These are phyloP conservation scores for Hyphopichia fennica DNA, from an alignment of 1,139 yeast genomes.

Conservation along the genomic window DNA sequence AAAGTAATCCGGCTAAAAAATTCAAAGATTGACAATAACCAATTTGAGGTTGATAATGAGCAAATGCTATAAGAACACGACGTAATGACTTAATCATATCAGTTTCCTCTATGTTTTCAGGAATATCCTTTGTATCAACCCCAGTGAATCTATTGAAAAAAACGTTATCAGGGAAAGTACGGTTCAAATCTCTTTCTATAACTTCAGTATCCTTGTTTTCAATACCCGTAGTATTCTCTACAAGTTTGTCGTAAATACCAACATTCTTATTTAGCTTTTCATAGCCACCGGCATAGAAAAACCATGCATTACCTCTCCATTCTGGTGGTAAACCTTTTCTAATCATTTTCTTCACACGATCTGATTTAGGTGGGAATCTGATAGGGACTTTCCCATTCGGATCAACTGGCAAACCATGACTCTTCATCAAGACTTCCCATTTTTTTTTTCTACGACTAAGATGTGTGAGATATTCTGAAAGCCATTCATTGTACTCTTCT, in stretches of 20 bases:
- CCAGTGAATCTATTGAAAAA: constrained; percentile 49
- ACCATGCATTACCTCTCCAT: constrained; percentile 98
- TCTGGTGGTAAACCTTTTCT: constrained; percentile 95
- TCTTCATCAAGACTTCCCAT: constrained; percentile 68
- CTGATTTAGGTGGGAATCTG: constrained; percentile 82
- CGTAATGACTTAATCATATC: constrained; percentile 70
- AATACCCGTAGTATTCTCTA: constrained; percentile 50
- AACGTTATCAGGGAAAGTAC: constrained; percentile 92
- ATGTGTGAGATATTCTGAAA: constrained; percentile 63
- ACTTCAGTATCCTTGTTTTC: constrained; percentile 80
- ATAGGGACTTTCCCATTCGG: constrained; percentile 30
- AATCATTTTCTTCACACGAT: constrained; percentile 76
- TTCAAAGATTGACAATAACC: constrained; percentile 96
- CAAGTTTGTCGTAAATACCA: constrained; percentile 72
- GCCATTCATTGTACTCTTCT: constrained; percentile 74
- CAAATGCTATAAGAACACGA: constrained; percentile 79
- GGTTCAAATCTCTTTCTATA: constrained; percentile 85
- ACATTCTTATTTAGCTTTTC: constrained; percentile 67
- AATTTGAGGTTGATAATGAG: constrained; percentile 82
- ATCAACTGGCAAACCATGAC: constrained; percentile 58
- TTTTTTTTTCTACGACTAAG: constrained; percentile 64
- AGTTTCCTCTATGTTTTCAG: constrained; percentile 41
- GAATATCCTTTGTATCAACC: background rate
- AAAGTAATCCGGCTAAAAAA: constrained; percentile 81
- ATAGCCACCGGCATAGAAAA: constrained; percentile 89